Evolutionary conservation across 257 asterid species (phyloP).

Genomic region (Fraxinus cuspidata): DNA sequence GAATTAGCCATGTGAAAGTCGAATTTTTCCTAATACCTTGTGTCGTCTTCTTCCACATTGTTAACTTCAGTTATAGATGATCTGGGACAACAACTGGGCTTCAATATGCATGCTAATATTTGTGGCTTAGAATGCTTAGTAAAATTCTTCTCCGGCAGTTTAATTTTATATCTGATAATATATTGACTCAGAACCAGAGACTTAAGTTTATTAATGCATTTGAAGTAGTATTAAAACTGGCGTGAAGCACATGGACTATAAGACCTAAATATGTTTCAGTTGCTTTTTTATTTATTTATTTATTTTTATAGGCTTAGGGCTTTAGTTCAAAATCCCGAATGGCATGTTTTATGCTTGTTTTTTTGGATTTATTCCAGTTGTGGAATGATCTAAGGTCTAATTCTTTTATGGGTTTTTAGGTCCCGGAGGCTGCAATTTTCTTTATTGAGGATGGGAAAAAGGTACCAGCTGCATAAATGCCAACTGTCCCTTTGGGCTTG

Average conservation of each 20-base stretch:
- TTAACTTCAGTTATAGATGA: neutral
- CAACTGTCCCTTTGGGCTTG: slow-evolving; percentile 15
- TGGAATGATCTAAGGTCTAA: slow-evolving; percentile 1
- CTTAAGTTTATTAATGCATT: neutral
- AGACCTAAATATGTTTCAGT: neutral
- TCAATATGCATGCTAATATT: neutral
- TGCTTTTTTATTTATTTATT: neutral
- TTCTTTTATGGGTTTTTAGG: slow-evolving; percentile 40
- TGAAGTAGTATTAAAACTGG: neutral
- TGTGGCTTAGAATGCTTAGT: neutral
- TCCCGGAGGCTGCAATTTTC: slow-evolving; percentile 83
- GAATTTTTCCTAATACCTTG: slow-evolving; percentile 10
- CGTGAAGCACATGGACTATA: neutral
- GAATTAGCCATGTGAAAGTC: slow-evolving; percentile 11
- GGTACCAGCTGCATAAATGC: slow-evolving; percentile 69
- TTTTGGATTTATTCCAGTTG: slow-evolving; percentile 12
- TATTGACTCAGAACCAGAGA: neutral
- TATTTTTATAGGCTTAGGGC: neutral
- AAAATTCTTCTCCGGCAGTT: neutral
- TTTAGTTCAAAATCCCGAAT: neutral
- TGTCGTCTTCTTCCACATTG: neutral
- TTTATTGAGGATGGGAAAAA: slow-evolving; percentile 93
- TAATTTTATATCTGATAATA: neutral
- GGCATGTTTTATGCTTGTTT: neutral
- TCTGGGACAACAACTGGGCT: neutral